Evolutionary conservation across 768 basidiomycete species (phyloP).

Genomic region (Panellus pusillus): DNA sequence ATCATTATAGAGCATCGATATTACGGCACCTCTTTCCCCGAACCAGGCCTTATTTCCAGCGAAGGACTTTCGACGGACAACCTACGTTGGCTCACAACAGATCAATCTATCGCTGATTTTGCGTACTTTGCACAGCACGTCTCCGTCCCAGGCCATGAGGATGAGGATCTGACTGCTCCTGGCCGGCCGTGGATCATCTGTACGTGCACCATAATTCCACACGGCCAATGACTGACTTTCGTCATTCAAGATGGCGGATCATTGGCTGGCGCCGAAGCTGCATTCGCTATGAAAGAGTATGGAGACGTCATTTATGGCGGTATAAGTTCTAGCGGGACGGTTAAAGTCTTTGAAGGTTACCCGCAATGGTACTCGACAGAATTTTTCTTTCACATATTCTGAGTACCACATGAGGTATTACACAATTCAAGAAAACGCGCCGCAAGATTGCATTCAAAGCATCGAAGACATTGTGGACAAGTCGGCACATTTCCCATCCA

Average conservation of each 20-base stretch:
- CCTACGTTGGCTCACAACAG: conserved; percentile 15
- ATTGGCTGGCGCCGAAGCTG: conserved; percentile 12
- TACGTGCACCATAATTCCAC: not conserved
- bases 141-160: conserved; percentile 8
- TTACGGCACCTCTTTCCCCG: conserved; percentile 15
- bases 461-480: conserved; percentile 16
- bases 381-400: not conserved
- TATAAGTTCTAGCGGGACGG: conserved; percentile 15
- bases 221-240: not conserved
- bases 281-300: conserved; percentile 9
- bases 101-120: conserved; percentile 16
- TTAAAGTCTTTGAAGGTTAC: conserved; percentile 6
- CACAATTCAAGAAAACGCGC: conserved; percentile 14
- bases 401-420: conserved; percentile 11
- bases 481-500: not conserved
- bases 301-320: conserved; percentile 14
- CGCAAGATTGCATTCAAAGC: conserved; percentile 10
- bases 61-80: conserved; percentile 15
- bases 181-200: conserved; percentile 15
- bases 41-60: not conserved
- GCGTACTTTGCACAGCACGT: conserved; percentile 15
- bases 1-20: conserved; percentile 16
- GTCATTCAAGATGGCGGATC: conserved; percentile 12
- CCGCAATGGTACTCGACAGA: conserved; percentile 8
- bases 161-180: conserved; percentile 13